Evolutionary conservation across 139 green algal genomes (phyloP).

Genomic region (Protoeuglena noctilucae): DNA sequence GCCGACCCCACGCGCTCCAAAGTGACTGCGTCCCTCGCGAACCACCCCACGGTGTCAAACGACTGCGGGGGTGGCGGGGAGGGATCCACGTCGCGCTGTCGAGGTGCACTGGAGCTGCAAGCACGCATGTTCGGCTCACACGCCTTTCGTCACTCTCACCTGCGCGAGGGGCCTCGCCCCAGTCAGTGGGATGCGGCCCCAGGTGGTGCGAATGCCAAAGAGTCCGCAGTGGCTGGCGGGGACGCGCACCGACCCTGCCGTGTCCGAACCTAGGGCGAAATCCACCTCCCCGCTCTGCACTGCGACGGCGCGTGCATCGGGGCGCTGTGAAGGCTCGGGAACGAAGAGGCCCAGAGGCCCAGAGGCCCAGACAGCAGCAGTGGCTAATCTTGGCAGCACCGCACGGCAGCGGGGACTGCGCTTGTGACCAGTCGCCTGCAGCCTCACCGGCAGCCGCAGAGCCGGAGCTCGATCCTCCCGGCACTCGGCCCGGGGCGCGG

Average conservation of each 20-base stretch:
- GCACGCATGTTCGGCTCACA: too few species aligned
- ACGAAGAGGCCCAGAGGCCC: too few species aligned
- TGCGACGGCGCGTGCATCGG: slow-evolving; percentile 22
- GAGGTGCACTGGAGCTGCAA: too few species aligned
- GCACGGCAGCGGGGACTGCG: too few species aligned
- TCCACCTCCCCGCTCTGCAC: slow-evolving; percentile 53
- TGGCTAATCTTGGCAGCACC: too few species aligned
- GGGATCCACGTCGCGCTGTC: too few species aligned
- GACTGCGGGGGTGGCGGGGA: too few species aligned
- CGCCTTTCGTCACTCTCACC: too few species aligned
- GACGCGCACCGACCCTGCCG: slow-evolving; percentile 69
- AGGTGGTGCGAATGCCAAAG: slow-evolving; percentile 67
- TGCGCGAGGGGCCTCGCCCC: slow-evolving; percentile 48
- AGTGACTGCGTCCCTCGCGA: slow-evolving; percentile 31
- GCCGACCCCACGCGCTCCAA: slow-evolving; percentile 27
- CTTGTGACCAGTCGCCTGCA: too few species aligned
- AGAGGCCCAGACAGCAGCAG: too few species aligned
- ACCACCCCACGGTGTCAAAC: slow-evolving; percentile 10
- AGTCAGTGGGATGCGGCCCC: slow-evolving; percentile 44
- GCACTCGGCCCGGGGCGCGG: slow-evolving; percentile 49
- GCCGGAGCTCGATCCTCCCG: slow-evolving; percentile 80
- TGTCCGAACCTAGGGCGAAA: slow-evolving; percentile 75
- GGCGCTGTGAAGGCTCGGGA: too few species aligned
- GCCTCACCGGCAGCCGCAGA: too few species aligned
- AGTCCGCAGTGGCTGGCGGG: slow-evolving; percentile 74